These are phyloP conservation scores for Drosera capensis DNA, from an alignment of 148 eudicot species.

Conservation along the genomic window DNA sequence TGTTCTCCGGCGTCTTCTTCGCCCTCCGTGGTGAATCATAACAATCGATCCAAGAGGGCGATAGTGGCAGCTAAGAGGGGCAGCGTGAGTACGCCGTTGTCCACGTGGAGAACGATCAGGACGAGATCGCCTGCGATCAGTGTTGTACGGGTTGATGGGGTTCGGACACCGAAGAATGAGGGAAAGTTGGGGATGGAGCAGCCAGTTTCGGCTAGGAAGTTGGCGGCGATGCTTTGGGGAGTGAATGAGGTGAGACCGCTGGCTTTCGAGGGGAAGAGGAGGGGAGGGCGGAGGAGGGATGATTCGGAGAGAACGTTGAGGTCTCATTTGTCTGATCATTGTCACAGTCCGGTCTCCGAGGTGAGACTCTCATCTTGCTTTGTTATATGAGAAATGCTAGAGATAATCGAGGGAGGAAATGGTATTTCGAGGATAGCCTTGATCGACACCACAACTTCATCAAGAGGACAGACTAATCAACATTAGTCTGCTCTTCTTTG, in stretches of 20 bases:
- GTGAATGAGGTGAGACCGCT: slow-evolving; percentile 60
- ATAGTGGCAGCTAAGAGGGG: slow-evolving; percentile 44
- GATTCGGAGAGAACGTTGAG: slow-evolving; percentile 16
- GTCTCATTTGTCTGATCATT: slow-evolving; percentile 92
- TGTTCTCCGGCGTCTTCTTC: slow-evolving; percentile 81
- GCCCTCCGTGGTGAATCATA: slow-evolving; percentile 41
- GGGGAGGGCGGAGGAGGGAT: slow-evolving; percentile 17
- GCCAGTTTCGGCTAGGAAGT: slow-evolving; percentile 75
- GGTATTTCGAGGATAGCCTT: too few relatives aligned
- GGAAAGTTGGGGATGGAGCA: slow-evolving; percentile 20
- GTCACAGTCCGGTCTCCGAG: slow-evolving; percentile 86
- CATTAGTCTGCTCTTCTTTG: too few relatives aligned
- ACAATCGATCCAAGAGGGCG: slow-evolving; percentile 64
- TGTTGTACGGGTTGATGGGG: slow-evolving; percentile 18
- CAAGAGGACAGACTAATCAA: too few relatives aligned
- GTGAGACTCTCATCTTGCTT: slow-evolving; percentile 18
- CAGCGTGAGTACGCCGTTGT: slow-evolving; percentile 40
- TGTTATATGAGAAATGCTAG: background rate
- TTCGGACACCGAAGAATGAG: slow-evolving; percentile 30
- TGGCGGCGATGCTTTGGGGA: slow-evolving; percentile 95
- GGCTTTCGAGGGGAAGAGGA: slow-evolving; percentile 13
- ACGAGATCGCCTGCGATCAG: slow-evolving; percentile 26
- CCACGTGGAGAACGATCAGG: slow-evolving; percentile 51
- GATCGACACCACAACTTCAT: too few relatives aligned
- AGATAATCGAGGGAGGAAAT: background rate